Evolutionary conservation across 1,284 basidiomycete species (phyloP).

Genomic region (Wolfiporia cocos): DNA sequence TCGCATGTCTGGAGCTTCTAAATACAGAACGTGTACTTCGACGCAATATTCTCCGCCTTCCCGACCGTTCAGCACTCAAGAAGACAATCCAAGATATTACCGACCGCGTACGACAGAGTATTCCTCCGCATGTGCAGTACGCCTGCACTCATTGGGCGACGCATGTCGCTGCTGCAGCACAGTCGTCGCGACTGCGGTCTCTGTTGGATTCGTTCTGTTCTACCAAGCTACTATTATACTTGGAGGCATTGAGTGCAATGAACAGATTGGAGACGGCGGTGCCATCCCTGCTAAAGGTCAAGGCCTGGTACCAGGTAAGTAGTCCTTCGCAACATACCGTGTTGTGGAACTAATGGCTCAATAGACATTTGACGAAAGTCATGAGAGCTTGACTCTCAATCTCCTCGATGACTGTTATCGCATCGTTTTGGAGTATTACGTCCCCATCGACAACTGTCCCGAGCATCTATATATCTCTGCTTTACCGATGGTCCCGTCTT

Average conservation of each 20-base stretch:
- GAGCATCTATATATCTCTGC: conserved; percentile 7
- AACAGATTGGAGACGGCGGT: neutral
- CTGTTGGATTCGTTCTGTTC: neutral
- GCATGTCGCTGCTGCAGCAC: conserved; percentile 1
- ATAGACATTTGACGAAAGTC: too few relatives aligned
- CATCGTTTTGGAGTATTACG: conserved; percentile 6
- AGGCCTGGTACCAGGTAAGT: neutral
- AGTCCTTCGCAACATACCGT: too few relatives aligned
- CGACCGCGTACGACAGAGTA: neutral
- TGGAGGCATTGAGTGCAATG: neutral
- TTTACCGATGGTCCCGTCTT: neutral
- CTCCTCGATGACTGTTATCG: conserved; percentile 3
- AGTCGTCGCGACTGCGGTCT: neutral
- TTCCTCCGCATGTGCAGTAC: conserved; percentile 4
- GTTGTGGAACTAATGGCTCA: too few relatives aligned
- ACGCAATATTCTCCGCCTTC: neutral
- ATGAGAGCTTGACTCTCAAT: too few relatives aligned
- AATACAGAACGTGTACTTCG: neutral
- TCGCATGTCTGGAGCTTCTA: neutral
- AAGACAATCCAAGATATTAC: neutral
- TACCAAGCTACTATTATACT: neutral
- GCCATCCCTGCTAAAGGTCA: neutral
- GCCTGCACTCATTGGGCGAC: conserved; percentile 6
- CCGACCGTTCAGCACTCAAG: neutral
- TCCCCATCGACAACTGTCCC: neutral